Conservation (phyloP, 2,329 filamentous ascomycete genomes). For the Trichothecium sympodiale region DNA sequence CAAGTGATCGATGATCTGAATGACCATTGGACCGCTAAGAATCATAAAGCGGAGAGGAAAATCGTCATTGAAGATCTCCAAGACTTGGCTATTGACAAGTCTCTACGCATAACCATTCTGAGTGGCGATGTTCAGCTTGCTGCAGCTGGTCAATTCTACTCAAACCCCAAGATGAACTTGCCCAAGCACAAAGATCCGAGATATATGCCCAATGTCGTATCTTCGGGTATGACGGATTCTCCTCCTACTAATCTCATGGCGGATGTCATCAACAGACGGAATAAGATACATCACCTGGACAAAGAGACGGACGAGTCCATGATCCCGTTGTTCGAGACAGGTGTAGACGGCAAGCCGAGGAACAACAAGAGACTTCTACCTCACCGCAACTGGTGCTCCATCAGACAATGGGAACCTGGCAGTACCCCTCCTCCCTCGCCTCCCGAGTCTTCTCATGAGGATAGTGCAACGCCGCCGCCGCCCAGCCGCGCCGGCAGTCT, state of each 20-base stretch:
- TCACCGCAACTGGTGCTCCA: conserved; percentile 91
- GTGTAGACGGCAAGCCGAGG: conserved; percentile 77
- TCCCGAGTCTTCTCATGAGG: conserved; percentile 34
- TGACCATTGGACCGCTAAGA: conserved; percentile 95
- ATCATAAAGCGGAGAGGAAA: conserved; percentile 82
- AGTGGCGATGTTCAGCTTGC: conserved; percentile 91
- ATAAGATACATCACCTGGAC: conserved; percentile 66
- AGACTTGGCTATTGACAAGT: conserved; percentile 86
- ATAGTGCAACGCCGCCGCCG: conserved; percentile 22
- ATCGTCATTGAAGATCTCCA: conserved; percentile 85
- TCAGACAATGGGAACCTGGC: conserved; percentile 72
- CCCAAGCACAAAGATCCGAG: conserved; percentile 85
- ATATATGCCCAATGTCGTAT: conserved; percentile 94
- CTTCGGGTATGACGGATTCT: conserved; percentile 86
- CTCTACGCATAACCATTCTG: conserved; percentile 80
- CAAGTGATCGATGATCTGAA: conserved; percentile 89
- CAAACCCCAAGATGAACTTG: conserved; percentile 68
- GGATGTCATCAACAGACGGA: conserved; percentile 86
- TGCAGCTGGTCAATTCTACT: conserved; percentile 90
- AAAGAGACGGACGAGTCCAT: conserved; percentile 83
- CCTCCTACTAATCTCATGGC: conserved; percentile 81
- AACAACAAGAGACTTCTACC: conserved; percentile 88
- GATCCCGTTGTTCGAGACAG: conserved; percentile 84
- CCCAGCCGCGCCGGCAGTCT: conserved; percentile 19
- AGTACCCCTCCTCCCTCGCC: conserved; percentile 63